phyloP scores from a whole-genome alignment of 1,139 yeast genomes.

The Hanseniaspora uvarum region DNA sequence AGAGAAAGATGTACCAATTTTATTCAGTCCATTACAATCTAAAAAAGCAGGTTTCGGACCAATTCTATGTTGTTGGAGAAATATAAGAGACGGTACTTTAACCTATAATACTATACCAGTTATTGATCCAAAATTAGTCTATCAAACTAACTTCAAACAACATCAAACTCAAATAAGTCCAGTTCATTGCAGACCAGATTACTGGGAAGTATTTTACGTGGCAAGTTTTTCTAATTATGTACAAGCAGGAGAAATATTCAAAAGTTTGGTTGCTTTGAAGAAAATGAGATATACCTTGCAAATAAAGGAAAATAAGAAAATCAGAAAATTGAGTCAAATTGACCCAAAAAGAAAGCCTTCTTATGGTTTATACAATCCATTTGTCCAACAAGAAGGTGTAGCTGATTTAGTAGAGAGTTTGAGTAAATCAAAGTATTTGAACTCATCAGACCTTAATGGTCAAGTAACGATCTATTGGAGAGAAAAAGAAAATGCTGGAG shows the following conservation, averaged over 20 bases:
- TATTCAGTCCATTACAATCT: neutral
- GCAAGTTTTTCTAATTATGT: conserved; percentile 58
- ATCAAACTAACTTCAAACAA: conserved; percentile 33
- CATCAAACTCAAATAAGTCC: conserved; percentile 38
- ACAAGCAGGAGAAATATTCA: conserved; percentile 62
- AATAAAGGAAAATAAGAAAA: conserved; percentile 49
- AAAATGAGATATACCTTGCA: conserved; percentile 55
- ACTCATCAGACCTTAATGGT: conserved; percentile 13
- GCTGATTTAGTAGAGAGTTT: conserved; percentile 67
- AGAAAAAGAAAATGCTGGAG: conserved; percentile 77
- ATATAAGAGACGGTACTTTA: conserved; percentile 81
- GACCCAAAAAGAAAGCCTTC: conserved; percentile 59
- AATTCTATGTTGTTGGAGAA: conserved; percentile 70
- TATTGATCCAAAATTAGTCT: conserved; percentile 52
- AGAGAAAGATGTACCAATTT: neutral
- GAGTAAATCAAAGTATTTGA: conserved; percentile 44
- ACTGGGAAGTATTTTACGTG: conserved; percentile 88
- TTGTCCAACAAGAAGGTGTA: conserved; percentile 82
- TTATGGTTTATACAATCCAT: conserved; percentile 72
- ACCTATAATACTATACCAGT: conserved; percentile 77
- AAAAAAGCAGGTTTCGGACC: conserved; percentile 56
- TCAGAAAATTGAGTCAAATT: conserved; percentile 64
- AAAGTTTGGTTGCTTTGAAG: conserved; percentile 64
- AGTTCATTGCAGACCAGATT: conserved; percentile 57
- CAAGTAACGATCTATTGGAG: conserved; percentile 60